A percentile compares a stretch with the other conserved stretches of the same genome.
phyloP scores from a whole-genome alignment of 106 monocot species.

The Vanilla planifolia region DNA sequence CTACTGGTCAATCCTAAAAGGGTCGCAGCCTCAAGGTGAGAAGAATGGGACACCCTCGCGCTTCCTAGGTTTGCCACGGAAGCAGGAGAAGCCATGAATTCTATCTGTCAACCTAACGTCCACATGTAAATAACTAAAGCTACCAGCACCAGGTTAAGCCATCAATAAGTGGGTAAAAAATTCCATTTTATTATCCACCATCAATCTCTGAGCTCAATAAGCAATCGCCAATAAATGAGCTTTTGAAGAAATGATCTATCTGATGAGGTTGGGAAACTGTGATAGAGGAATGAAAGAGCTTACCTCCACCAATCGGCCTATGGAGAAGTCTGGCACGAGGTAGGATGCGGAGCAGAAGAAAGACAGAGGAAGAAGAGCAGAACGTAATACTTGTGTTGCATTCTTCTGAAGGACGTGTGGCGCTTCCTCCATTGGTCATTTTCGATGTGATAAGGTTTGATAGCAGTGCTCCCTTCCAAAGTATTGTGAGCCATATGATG shows the following conservation, averaged over 20 bases:
- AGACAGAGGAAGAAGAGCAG: background rate
- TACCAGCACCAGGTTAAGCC: background rate
- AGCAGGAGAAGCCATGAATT: conserved; percentile 72
- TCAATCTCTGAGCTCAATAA: background rate
- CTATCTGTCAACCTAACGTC: background rate
- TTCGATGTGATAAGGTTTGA: conserved; percentile 31
- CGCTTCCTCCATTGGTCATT: conserved; percentile 7
- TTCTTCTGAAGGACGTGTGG: conserved; percentile 16
- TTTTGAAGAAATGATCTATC: background rate
- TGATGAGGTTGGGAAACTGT: background rate
- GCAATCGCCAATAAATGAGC: background rate
- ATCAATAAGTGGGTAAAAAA: conserved; percentile 6
- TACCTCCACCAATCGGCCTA: background rate
- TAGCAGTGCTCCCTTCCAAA: no score
- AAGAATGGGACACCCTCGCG: conserved; percentile 28
- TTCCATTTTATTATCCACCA: conserved; percentile 7
- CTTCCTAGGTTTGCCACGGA: conserved; percentile 72
- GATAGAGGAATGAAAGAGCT: no score
- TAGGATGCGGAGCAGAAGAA: background rate
- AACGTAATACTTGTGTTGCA: background rate
- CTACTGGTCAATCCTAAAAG: conserved; percentile 17
- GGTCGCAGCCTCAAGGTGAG: conserved; percentile 24
- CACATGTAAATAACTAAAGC: conserved; percentile 6
- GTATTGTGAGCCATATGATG: no score
- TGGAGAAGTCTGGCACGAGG: background rate